Evolutionary conservation across 345 rosid species (phyloP).

Genomic region (Arabidopsis suecica): DNA sequence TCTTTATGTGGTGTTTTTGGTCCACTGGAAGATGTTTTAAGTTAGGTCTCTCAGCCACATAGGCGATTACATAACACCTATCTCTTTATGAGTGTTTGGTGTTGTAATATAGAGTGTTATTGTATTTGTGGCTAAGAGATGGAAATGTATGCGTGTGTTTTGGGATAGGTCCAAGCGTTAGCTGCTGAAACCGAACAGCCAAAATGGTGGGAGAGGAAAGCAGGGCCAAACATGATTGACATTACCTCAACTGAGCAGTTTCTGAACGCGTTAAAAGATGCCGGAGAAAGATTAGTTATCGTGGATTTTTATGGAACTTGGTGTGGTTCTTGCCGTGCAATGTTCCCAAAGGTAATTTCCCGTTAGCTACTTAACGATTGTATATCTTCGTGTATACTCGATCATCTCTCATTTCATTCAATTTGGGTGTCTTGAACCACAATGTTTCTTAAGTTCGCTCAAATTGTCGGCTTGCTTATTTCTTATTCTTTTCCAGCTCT

Average conservation of each 20-base stretch:
- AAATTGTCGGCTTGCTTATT: background rate
- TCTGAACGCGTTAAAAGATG: slow-evolving; percentile 69
- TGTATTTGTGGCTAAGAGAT: slow-evolving; percentile 3
- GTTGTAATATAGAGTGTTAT: background rate
- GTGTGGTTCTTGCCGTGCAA: slow-evolving; percentile 96
- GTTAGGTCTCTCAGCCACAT: background rate
- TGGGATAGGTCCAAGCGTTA: slow-evolving; percentile 62
- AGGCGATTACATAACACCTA: background rate
- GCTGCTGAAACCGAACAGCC: slow-evolving; percentile 72
- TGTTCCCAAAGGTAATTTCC: slow-evolving; percentile 77
- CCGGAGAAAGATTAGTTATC: slow-evolving; percentile 81
- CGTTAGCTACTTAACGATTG: background rate
- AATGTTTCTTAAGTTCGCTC: background rate
- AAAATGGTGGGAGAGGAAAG: slow-evolving; percentile 95
- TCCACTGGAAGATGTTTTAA: background rate
- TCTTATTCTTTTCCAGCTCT: slow-evolving; percentile 55
- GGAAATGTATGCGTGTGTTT: background rate
- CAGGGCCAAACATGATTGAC: slow-evolving; percentile 88
- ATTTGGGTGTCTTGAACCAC: background rate
- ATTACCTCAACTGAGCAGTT: slow-evolving; percentile 83
- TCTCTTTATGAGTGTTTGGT: background rate
- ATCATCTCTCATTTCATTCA: slow-evolving; percentile 6
- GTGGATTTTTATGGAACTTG: slow-evolving; percentile 96
- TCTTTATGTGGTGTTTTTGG: background rate
- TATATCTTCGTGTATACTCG: background rate